These are phyloP conservation scores for Fraxinus sp. DNA, from an alignment of 305 asterid genomes.

Conservation along the genomic window DNA sequence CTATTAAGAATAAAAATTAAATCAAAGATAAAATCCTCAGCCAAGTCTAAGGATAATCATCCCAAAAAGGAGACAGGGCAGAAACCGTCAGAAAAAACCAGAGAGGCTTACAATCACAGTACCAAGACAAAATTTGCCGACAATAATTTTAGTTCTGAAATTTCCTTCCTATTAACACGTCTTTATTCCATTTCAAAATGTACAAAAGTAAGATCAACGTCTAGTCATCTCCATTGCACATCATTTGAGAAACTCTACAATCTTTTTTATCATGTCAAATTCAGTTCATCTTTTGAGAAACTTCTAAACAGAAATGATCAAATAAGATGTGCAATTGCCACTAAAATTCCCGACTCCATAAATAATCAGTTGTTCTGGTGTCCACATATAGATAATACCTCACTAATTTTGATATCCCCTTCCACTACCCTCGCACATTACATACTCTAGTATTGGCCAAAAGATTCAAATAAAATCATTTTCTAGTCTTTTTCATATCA, in stretches of 20 bases:
- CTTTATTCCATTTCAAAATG: not conserved
- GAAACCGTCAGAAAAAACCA: not conserved
- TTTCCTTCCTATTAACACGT: not conserved
- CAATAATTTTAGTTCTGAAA: not conserved
- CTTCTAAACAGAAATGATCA: not conserved
- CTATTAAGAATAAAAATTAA: conserved; percentile 39
- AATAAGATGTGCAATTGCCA: not conserved
- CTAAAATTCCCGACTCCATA: not conserved
- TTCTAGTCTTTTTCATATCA: not conserved
- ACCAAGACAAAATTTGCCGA: not conserved
- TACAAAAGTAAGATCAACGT: not conserved
- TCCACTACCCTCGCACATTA: not conserved
- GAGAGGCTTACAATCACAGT: not conserved
- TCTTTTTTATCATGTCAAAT: not conserved
- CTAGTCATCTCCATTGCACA: not conserved
- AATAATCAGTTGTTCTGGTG: not conserved
- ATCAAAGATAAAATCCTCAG: conserved; percentile 18
- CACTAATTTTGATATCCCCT: not conserved
- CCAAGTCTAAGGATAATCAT: not conserved
- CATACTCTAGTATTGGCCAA: not conserved
- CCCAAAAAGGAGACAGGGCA: not conserved
- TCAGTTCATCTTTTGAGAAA: not conserved
- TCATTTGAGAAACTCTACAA: not conserved
- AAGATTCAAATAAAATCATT: not conserved
- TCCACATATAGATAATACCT: not conserved